These are phyloP conservation scores for Xylaria curta DNA, from an alignment of 495 filamentous ascomycete genomes.

Conservation along the genomic window DNA sequence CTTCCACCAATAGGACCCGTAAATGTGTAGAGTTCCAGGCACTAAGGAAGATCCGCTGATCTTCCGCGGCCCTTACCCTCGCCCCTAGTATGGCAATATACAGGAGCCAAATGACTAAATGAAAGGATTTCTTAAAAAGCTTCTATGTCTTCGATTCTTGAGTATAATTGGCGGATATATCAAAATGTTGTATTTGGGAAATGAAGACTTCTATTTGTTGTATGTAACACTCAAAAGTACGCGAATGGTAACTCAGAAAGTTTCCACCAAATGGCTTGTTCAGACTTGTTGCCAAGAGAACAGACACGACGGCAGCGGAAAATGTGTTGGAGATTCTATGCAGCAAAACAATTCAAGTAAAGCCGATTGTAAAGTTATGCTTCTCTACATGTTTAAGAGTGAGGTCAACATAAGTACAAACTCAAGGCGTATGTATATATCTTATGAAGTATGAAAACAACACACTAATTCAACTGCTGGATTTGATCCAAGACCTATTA, in stretches of 20 bases:
- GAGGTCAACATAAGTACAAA: not conserved
- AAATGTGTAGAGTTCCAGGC: not conserved
- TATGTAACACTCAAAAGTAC: not conserved
- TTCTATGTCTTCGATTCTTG: not conserved
- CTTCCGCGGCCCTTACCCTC: not conserved
- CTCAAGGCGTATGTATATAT: not conserved
- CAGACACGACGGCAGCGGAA: not conserved
- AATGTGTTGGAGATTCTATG: not conserved
- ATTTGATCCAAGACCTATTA: not conserved
- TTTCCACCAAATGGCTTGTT: constrained; percentile 9
- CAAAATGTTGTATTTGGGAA: not conserved
- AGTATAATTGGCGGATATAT: constrained; percentile 6
- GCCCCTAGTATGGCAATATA: not conserved
- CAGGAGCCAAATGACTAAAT: not conserved
- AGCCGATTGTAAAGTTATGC: not conserved
- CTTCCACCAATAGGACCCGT: constrained; percentile 17
- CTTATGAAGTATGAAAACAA: not conserved
- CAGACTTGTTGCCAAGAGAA: not conserved
- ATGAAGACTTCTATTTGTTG: not conserved
- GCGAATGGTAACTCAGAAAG: not conserved
- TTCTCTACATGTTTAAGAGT: not conserved
- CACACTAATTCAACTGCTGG: not conserved
- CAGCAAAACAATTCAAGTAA: not conserved
- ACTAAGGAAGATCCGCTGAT: constrained; percentile 3
- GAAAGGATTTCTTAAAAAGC: not conserved